Evolutionary conservation across 1,284 basidiomycete genomes (phyloP).

Genomic region (Acaromyces ingoldii): DNA sequence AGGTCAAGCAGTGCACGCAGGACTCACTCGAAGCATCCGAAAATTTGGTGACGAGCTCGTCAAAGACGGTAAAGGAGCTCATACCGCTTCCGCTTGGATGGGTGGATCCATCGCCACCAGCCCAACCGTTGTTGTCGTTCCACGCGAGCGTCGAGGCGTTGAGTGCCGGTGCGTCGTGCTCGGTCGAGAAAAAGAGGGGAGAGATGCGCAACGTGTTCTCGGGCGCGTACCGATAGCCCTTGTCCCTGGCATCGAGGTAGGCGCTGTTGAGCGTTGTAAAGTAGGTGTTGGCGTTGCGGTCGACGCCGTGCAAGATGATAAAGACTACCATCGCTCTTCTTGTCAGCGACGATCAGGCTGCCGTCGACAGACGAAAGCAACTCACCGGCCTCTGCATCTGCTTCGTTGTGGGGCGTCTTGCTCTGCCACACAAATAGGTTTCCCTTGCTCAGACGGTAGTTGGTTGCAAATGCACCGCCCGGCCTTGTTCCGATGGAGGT

Average conservation of each 20-base stretch:
- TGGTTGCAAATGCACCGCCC: not conserved
- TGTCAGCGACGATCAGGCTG: no score
- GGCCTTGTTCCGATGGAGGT: not conserved
- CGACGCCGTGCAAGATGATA: slow-evolving; percentile 36
- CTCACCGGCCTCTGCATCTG: slow-evolving; percentile 22
- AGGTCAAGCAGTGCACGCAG: no score
- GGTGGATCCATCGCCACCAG: slow-evolving; percentile 20
- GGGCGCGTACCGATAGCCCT: no score
- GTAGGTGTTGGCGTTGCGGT: slow-evolving; percentile 31
- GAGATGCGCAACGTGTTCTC: slow-evolving; percentile 29
- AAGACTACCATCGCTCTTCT: no score
- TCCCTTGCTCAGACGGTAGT: not conserved
- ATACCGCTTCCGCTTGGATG: slow-evolving; percentile 15
- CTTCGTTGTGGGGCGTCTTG: slow-evolving; percentile 21
- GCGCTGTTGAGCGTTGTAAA: slow-evolving; percentile 24
- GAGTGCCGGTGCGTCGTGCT: slow-evolving; percentile 7
- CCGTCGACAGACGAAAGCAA: no score
- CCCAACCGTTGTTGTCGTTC: slow-evolving; percentile 38
- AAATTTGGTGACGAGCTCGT: slow-evolving; percentile 21
- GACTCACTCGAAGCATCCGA: slow-evolving; percentile 6
- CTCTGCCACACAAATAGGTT: slow-evolving; percentile 29
- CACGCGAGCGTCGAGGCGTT: slow-evolving; percentile 20
- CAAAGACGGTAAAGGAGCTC: slow-evolving; percentile 21
- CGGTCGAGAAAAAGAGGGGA: slow-evolving; percentile 33
- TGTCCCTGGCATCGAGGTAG: no score